These are phyloP conservation scores for Saccharomycopsis sp. DNA, from an alignment of 805 yeast genomes.

Conservation along the genomic window DNA sequence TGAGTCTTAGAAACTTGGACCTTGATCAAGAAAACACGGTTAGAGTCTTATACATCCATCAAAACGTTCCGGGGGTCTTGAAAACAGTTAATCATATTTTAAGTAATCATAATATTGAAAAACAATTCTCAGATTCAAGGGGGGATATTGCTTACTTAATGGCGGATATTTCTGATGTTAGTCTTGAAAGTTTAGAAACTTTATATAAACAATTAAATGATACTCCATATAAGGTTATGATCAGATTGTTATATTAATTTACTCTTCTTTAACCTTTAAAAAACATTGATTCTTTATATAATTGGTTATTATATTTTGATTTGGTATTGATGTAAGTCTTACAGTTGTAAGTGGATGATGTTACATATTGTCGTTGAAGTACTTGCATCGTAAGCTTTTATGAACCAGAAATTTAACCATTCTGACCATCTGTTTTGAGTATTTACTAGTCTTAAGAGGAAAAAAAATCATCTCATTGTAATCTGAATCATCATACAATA, in stretches of 20 bases:
- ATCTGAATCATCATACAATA: too few species aligned
- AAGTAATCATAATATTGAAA: constrained; percentile 91
- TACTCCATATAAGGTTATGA: constrained; percentile 84
- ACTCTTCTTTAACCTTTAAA: too few species aligned
- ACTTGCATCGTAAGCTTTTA: too few species aligned
- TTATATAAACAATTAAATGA: constrained; percentile 77
- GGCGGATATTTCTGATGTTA: constrained; percentile 92
- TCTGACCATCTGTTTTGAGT: too few species aligned
- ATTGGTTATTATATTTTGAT: too few species aligned
- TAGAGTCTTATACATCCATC: constrained; percentile 92
- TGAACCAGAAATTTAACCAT: too few species aligned
- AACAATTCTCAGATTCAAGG: constrained; percentile 94
- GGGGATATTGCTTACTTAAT: constrained; percentile 95
- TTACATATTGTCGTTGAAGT: too few species aligned
- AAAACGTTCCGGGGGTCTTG: constrained; percentile 97
- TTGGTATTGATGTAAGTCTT: too few species aligned
- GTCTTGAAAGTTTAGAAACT: constrained; percentile 68
- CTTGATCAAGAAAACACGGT: constrained; percentile 81
- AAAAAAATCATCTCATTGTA: too few species aligned
- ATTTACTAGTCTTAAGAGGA: too few species aligned
- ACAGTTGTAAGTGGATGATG: too few species aligned
- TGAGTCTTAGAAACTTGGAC: constrained; percentile 76
- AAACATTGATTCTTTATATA: too few species aligned
- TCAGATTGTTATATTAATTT: constrained; percentile 76
- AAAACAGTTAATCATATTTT: constrained; percentile 93